phyloP scores from a whole-genome alignment of 345 rosid species.

The Arabis hirsuta region DNA sequence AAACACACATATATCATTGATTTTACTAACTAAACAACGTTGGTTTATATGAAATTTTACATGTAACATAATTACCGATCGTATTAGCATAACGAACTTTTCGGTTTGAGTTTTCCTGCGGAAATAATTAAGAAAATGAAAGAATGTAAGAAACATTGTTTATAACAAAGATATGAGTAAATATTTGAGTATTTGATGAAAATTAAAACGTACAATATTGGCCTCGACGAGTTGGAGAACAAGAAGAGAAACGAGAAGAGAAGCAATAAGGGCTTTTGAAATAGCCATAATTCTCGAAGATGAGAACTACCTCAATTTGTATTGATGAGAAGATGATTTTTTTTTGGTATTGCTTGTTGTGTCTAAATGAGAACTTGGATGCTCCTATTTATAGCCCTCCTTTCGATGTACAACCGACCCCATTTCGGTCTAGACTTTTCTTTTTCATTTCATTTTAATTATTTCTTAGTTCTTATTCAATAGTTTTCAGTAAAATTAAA shows the following conservation, averaged over 20 bases:
- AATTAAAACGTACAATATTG: slow-evolving; percentile 25
- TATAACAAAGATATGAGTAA: background rate
- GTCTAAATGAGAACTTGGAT: slow-evolving; percentile 36
- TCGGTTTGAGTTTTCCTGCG: slow-evolving; percentile 29
- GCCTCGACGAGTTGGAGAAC: slow-evolving; percentile 53
- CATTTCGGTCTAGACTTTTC: slow-evolving; percentile 34
- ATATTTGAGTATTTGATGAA: background rate
- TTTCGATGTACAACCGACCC: slow-evolving; percentile 19
- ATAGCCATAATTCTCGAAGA: slow-evolving; percentile 47
- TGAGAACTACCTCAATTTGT: slow-evolving; percentile 25
- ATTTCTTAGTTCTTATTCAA: slow-evolving; percentile 2
- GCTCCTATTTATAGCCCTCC: slow-evolving; percentile 37
- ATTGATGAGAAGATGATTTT: slow-evolving; percentile 3
- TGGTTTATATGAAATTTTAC: background rate
- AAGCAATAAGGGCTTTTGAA: slow-evolving; percentile 51
- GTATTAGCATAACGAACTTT: slow-evolving; percentile 16
- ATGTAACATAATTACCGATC: slow-evolving; percentile 35
- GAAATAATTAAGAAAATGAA: background rate
- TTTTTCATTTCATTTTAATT: background rate
- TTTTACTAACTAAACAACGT: background rate
- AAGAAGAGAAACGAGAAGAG: slow-evolving; percentile 59
- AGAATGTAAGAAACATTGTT: background rate
- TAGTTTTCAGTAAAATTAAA: background rate
- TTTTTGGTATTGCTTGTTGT: slow-evolving; percentile 33
- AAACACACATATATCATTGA: background rate